These are phyloP conservation scores for Flaveria floridana DNA, from an alignment of 140 eudicot genomes.

Conservation along the genomic window DNA sequence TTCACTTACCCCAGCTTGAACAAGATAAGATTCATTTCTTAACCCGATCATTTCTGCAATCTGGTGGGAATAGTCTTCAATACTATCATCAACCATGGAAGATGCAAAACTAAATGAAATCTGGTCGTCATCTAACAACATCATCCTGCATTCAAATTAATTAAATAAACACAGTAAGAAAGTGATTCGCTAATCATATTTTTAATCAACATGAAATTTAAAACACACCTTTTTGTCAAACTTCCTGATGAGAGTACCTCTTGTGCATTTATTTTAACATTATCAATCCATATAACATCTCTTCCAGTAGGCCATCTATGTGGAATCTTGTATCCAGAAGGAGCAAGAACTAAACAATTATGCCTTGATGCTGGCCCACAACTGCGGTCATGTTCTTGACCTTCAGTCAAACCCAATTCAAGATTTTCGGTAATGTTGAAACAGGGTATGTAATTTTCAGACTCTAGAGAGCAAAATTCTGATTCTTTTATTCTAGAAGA, in stretches of 20 bases:
- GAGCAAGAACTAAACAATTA: slow-evolving; percentile 77
- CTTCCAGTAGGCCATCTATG: slow-evolving; percentile 98
- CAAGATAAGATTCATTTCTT: slow-evolving; percentile 79
- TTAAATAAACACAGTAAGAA: not conserved
- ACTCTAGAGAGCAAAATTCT: slow-evolving; percentile 63
- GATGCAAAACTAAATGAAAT: slow-evolving; percentile 85
- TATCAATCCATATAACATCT: slow-evolving; percentile 95
- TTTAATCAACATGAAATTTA: not conserved
- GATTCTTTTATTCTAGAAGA: slow-evolving; percentile 56
- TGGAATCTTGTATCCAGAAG: slow-evolving; percentile 74
- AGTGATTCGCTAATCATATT: not conserved
- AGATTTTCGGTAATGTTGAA: slow-evolving; percentile 70
- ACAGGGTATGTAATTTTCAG: slow-evolving; percentile 82
- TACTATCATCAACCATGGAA: slow-evolving; percentile 71
- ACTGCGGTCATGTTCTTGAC: slow-evolving; percentile 72
- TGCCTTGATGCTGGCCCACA: slow-evolving; percentile 51
- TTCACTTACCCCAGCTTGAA: slow-evolving; percentile 84
- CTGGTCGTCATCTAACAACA: slow-evolving; percentile 98
- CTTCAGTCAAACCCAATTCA: slow-evolving; percentile 64
- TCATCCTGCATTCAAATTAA: slow-evolving; percentile 57
- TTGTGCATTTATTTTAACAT: slow-evolving; percentile 90
- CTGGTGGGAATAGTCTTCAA: slow-evolving; percentile 96
- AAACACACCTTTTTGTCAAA: slow-evolving; percentile 76
- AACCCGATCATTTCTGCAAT: slow-evolving; percentile 98
- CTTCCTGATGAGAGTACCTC: slow-evolving; percentile 96